A percentile compares a stretch with the other conserved stretches of the same genome.
Evolutionary conservation across 768 basidiomycete species (phyloP).

Genomic region (Butyriboletus loyo): DNA sequence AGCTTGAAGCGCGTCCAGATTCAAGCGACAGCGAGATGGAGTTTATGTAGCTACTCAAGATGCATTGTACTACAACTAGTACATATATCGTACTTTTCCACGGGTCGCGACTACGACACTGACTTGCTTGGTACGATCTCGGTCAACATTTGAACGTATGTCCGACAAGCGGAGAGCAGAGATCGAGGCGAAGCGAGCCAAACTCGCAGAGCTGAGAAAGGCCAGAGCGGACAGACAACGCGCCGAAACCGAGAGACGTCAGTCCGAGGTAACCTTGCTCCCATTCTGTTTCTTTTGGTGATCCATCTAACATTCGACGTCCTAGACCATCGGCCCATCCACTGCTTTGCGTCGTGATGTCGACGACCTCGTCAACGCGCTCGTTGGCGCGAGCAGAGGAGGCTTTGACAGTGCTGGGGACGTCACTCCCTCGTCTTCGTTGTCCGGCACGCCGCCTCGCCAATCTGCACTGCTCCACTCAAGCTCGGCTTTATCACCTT

Average conservation of each 20-base stretch:
- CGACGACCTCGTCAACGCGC: slow-evolving; percentile 63
- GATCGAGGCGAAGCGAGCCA: slow-evolving; percentile 86
- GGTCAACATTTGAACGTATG: slow-evolving; percentile 29
- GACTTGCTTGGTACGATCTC: background rate
- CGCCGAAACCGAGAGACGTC: slow-evolving; percentile 43
- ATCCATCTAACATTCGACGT: background rate
- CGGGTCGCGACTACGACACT: slow-evolving; percentile 4
- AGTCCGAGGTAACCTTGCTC: slow-evolving; percentile 21
- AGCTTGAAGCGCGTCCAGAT: background rate
- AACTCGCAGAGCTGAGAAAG: slow-evolving; percentile 80
- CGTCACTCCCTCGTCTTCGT: slow-evolving; percentile 66
- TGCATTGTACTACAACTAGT: no score
- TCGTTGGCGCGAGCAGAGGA: slow-evolving; percentile 46
- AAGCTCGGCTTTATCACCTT: slow-evolving; percentile 38
- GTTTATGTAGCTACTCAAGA: background rate
- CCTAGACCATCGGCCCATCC: slow-evolving; percentile 40
- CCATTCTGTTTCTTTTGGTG: background rate
- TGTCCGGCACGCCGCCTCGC: slow-evolving; percentile 65
- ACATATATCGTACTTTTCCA: no score
- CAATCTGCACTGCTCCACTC: slow-evolving; percentile 38
- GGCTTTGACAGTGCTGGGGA: slow-evolving; percentile 56
- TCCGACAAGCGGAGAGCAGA: slow-evolving; percentile 77
- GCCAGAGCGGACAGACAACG: slow-evolving; percentile 70
- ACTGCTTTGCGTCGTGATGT: slow-evolving; percentile 52
- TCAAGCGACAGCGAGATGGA: background rate